A percentile compares a stretch with the other conserved stretches of the same genome.
These are phyloP conservation scores for Penicillium sp. DNA, from an alignment of 2,329 filamentous ascomycete genomes.

Conservation along the genomic window DNA sequence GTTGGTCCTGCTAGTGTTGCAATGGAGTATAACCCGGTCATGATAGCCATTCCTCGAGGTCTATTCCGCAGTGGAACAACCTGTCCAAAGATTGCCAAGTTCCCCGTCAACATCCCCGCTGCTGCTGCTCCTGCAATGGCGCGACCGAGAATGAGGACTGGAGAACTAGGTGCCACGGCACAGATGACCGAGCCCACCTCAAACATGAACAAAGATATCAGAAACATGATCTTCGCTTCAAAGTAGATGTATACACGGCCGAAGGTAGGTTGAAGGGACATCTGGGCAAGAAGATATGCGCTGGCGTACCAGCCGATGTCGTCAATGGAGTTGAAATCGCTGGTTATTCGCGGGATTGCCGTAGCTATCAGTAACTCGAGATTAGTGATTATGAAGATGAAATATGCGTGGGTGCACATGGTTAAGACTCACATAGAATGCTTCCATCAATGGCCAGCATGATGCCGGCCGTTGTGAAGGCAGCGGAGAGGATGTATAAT, in stretches of 20 bases:
- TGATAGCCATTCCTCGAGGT: constrained; percentile 10
- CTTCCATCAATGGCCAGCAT: constrained; percentile 9
- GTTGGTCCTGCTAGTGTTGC: constrained; percentile 7
- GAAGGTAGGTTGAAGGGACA: constrained; percentile 8
- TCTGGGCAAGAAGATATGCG: constrained; percentile 8
- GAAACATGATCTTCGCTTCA: constrained; percentile 3
- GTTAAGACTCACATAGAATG: not conserved
- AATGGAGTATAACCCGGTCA: constrained; percentile 8
- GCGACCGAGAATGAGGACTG: constrained; percentile 3
- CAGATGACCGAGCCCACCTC: constrained; percentile 9
- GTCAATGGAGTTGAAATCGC: constrained; percentile 6
- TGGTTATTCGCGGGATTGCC: constrained; percentile 8
- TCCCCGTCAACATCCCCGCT: constrained; percentile 8
- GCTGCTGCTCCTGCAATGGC: constrained; percentile 8
- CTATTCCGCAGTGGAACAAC: constrained; percentile 3
- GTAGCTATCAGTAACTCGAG: not conserved
- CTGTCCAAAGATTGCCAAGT: constrained; percentile 10
- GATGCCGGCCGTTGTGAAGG: constrained; percentile 5
- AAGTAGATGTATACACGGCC: constrained; percentile 9
- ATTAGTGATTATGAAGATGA: not conserved
- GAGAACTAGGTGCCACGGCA: constrained; percentile 8
- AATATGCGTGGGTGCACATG: not conserved
- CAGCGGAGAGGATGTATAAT: constrained; percentile 10
- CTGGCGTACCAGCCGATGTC: constrained; percentile 11
- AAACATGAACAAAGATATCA: constrained; percentile 3